Conservation (phyloP, 495 filamentous ascomycete species). For the Penicillium canariense region DNA sequence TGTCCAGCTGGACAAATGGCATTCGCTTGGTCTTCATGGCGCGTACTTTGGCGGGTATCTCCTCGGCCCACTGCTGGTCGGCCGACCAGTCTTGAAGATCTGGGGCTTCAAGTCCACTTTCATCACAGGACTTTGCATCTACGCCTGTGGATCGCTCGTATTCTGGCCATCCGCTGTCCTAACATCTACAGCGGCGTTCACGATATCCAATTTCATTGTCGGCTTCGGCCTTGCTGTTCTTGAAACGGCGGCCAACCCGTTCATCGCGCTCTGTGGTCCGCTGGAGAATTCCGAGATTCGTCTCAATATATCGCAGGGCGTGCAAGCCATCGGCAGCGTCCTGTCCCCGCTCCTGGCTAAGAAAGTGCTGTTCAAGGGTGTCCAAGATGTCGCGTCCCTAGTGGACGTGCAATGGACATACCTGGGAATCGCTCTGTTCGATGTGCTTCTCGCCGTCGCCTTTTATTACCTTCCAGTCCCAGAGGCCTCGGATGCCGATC, state of each 20-base stretch:
- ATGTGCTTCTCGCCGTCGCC: conserved; percentile 58
- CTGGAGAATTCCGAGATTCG: conserved; percentile 63
- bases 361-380: conserved; percentile 57
- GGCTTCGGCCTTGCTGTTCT: conserved; percentile 62
- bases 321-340: conserved; percentile 66
- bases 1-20: conserved; percentile 43
- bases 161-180: conserved; percentile 74
- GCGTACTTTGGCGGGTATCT: conserved; percentile 66
- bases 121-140: conserved; percentile 61
- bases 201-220: conserved; percentile 66
- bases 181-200: conserved; percentile 62
- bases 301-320: conserved; percentile 63
- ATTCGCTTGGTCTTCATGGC: conserved; percentile 58
- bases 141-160: conserved; percentile 62
- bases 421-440: conserved; percentile 65
- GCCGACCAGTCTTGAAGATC: conserved; percentile 53
- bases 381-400: conserved; percentile 51
- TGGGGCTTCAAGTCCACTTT: conserved; percentile 70
- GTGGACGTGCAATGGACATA: conserved; percentile 72
- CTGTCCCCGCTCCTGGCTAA: conserved; percentile 60
- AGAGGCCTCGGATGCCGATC: conserved; percentile 63
- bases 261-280: conserved; percentile 67
- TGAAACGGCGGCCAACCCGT: conserved; percentile 66
- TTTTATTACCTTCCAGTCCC: conserved; percentile 67
- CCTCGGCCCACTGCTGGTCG: conserved; percentile 57